Evolutionary conservation across 306 rosid genomes (phyloP), one percentile per base, ranked within the genome.

Genomic region (Malus sylvestris): DNA sequence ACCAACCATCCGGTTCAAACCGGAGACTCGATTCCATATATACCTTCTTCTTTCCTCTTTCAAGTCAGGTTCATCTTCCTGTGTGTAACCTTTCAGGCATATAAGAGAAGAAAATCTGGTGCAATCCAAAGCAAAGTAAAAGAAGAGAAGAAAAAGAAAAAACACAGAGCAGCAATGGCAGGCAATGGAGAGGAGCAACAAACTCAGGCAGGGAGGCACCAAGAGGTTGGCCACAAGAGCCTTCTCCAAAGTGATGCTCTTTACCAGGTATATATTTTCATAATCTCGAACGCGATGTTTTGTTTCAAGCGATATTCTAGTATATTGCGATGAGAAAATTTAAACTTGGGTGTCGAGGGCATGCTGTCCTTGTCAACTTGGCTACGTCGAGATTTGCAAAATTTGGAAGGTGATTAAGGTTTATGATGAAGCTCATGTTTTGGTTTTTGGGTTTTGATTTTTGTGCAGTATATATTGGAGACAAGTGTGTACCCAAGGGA

Each of bases 191-290:
- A 88, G 15, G 89, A 83, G 23, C 77, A 83, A 30, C 86, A 88
- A 72, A 83, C 62, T 40, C 87, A 93, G 81, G 78, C 86, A 70
- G 87, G 86, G 45, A 87, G 94, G 84, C 98, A 94, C 87, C 97
- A 91, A 69, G 98, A 91, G 79, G 98, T 93, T 72, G 98, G 98
- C 81, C 98, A 93, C 91, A 93, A 93, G 87, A 93, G 98, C 77
- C 97, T 93, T 77, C 85, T 93, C 45, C 98, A 91, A 62, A 93
- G 97, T 75, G 98, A 93, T 86, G 98, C 91, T 81, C 96, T 93
- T 30, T 93, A 89, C 69, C 98, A 93, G 97, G 97, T 87, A 83
- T 10, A 46, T 46, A 4, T 49, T 49, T 49, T 49, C 19, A 16
- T 49, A 49, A 49, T 49, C 7, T 49, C 18, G 19, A 4, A 15